Evolutionary conservation across 176 grass and related monocot species (phyloP).

Genomic region (Paspalum notatum): DNA sequence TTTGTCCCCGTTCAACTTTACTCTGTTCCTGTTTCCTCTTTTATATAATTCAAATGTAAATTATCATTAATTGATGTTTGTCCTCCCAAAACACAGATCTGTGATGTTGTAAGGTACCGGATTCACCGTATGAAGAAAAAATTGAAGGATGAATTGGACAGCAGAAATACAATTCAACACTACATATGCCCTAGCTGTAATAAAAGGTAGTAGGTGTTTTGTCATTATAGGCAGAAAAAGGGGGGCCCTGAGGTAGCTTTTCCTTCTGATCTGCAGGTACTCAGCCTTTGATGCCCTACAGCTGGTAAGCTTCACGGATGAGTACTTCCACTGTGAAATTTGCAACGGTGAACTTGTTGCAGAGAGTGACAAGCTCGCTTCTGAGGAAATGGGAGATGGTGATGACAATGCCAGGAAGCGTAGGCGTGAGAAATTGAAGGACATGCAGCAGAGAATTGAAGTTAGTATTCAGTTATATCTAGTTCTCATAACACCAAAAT

Average conservation of each 20-base stretch:
- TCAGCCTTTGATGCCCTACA: constrained; percentile 90
- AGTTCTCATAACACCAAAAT: neutral
- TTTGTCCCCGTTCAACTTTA: constrained; percentile 4
- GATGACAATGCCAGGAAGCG: constrained; percentile 76
- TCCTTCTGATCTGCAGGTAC: constrained; percentile 57
- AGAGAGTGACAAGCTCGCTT: constrained; percentile 94
- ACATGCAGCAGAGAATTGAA: constrained; percentile 83
- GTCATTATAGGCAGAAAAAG: constrained; percentile 5
- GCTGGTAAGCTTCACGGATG: constrained; percentile 71
- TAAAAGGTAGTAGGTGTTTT: constrained; percentile 57
- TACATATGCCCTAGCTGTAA: constrained; percentile 88
- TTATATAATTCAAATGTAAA: neutral
- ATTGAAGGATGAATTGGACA: constrained; percentile 90
- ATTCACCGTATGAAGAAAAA: constrained; percentile 95
- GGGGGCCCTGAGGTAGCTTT: neutral
- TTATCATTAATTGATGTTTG: constrained; percentile 19
- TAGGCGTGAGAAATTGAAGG: constrained; percentile 79
- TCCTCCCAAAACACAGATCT: constrained; percentile 58
- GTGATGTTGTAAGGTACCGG: constrained; percentile 86
- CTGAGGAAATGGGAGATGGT: constrained; percentile 88
- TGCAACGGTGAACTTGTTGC: constrained; percentile 88
- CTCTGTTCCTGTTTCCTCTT: neutral
- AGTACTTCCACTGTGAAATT: constrained; percentile 91
- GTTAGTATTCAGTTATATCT: constrained; percentile 41
- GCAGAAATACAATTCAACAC: constrained; percentile 89